phyloP scores from a whole-genome alignment of 306 rosid genomes.

The Urtica urens region DNA sequence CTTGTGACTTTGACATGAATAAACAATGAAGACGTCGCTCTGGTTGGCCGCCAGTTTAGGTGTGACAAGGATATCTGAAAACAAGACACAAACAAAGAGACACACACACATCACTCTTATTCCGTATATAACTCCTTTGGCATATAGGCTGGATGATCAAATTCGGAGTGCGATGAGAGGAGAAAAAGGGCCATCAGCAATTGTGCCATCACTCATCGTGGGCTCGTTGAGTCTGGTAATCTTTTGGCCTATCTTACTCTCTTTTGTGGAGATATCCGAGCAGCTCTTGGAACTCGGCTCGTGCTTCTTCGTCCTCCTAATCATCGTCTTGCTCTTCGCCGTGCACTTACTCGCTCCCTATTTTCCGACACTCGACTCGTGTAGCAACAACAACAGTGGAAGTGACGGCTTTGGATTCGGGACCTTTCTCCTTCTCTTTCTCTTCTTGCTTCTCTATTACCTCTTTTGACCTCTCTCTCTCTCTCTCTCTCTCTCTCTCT shows the following conservation, averaged over 20 bases:
- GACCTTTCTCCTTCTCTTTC: conserved; percentile 20
- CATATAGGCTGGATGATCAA: conserved; percentile 3
- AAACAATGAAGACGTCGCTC: no score
- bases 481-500: no score
- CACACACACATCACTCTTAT: conserved; percentile 33
- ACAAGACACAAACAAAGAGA: conserved; percentile 3
- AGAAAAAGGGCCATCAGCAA: conserved; percentile 60
- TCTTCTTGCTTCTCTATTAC: conserved; percentile 27
- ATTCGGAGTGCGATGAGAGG: conserved; percentile 25
- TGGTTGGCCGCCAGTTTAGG: conserved; percentile 13
- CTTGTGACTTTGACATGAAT: no score
- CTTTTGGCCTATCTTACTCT: conserved; percentile 28
- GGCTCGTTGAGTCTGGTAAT: conserved; percentile 38
- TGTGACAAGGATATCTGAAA: neutral
- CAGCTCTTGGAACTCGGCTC: conserved; percentile 15
- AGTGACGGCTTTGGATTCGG: conserved; percentile 27
- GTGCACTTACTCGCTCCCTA: conserved; percentile 10
- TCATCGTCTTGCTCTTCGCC: conserved; percentile 21
- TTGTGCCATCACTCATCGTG: conserved; percentile 47
- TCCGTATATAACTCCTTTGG: neutral
- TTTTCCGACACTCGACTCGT: conserved; percentile 16
- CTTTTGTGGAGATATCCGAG: conserved; percentile 25
- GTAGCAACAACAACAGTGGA: neutral
- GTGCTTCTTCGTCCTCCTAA: conserved; percentile 8
- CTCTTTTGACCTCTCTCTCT: conserved; percentile 13